These are phyloP conservation scores for Porcisia hertigi DNA, from an alignment of 208 protist genomes.

Conservation along the genomic window DNA sequence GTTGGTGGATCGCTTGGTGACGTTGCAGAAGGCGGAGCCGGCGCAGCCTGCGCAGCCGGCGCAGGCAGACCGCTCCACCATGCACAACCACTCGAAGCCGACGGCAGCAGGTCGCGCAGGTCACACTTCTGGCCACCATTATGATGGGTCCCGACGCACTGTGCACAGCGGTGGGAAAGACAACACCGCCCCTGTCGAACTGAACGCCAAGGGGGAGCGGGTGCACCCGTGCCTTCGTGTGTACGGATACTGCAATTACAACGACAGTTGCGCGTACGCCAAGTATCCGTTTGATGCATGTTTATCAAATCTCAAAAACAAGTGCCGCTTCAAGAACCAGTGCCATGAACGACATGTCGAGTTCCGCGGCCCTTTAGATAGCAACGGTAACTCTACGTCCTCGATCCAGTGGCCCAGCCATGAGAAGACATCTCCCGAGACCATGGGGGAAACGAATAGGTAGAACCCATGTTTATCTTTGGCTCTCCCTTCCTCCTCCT, in stretches of 20 bases:
- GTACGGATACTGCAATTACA: constrained; percentile 91
- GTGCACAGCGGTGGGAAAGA: constrained; percentile 27
- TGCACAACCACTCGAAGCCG: constrained; percentile 14
- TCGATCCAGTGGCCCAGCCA: constrained; percentile 9
- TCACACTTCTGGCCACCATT: neutral
- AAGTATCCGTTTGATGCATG: constrained; percentile 90
- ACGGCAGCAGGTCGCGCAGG: neutral
- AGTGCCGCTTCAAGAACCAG: constrained; percentile 84
- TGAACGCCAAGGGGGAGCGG: constrained; percentile 60
- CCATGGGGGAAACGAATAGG: neutral
- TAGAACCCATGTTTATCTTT: neutral
- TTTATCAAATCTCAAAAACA: constrained; percentile 87
- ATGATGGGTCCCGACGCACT: constrained; percentile 20
- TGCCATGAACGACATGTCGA: constrained; percentile 90
- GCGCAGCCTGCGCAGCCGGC: neutral
- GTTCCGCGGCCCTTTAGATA: constrained; percentile 69
- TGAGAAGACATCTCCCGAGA: neutral
- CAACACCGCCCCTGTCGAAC: constrained; percentile 29
- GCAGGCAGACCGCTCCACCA: neutral
- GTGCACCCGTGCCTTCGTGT: constrained; percentile 89
- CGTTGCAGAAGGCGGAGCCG: constrained; percentile 30
- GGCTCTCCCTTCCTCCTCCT: neutral
- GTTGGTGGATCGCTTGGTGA: constrained; percentile 68
- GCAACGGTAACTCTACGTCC: constrained; percentile 38
- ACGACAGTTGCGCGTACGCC: constrained; percentile 81